Base-by-base conservation (phyloP, 805 yeast genomes). In the Pichia ethanolica region DNA sequence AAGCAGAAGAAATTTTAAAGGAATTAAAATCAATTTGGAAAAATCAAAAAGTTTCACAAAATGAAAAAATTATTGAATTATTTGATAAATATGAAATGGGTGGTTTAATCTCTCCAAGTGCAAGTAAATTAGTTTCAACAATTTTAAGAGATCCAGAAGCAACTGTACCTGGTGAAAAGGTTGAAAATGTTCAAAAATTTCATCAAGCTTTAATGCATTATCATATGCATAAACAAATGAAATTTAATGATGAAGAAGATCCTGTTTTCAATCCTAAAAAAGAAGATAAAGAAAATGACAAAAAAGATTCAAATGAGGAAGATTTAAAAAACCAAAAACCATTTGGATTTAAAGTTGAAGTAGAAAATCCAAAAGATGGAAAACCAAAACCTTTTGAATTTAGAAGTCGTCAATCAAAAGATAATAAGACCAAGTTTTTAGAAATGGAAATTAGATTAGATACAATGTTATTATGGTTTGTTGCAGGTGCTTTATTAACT, bases 151-250 rank as follows among this genome's bases (percentile, higher is more conserved):
- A 65, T 46, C 40, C 51, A n/a, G 53, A 52, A 14, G 54, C 62
- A 6, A 46, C 39, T 10, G 46, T 49, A 25, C 58, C 68, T 3
- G 67, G 67, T 9, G 62, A 62, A 41, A 62, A 62, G 37, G 58
- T 63, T 50, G 61, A 58, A 37, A 57, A 62, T 42, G 66, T 64
- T 36, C 65, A 63, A 41, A 53, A 47, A 26, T 64, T 62, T 52
- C 68, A 65, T 52, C 57, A 62, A 40, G 48, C 59, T 10, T 52
- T 65, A 44, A 53, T 62, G 60, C 61, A 64, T 27, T 64, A 62
- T 42, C 67, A 64, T 53, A 40, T 61, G 49, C 58, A 49, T 12
- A 62, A 60, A 35, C 68, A 65, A 49, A 47, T 58, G 55, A 53
- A 59, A 25, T 40, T 50, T 14, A 54, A 56, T 34, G 53, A 57